Evolutionary conservation across 2,329 filamentous ascomycete genomes (phyloP).

Genomic region (Aspergillus eucalypticola): DNA sequence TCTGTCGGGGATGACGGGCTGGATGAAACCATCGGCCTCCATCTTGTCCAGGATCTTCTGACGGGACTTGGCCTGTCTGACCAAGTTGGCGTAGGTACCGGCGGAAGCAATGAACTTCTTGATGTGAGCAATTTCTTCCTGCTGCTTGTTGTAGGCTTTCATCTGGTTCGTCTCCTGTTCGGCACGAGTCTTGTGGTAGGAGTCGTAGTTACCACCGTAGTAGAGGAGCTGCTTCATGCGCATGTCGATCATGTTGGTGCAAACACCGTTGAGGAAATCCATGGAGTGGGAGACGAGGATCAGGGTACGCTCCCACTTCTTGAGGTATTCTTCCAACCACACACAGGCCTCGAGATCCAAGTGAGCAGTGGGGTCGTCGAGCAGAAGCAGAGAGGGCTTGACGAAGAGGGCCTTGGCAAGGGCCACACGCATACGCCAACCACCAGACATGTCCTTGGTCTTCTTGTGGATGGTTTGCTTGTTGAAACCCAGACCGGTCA

Average conservation of each 20-base stretch:
- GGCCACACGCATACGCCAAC: slow-evolving; percentile 99
- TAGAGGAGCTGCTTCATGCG: slow-evolving; percentile 83
- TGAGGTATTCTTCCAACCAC: slow-evolving; percentile 99
- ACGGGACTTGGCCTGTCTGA: slow-evolving; percentile 96
- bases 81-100: slow-evolving; percentile 99
- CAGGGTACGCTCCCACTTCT: slow-evolving; percentile 98
- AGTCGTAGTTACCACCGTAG: slow-evolving; percentile 99
- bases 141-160: slow-evolving; percentile 99
- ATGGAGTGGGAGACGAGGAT: slow-evolving; percentile 96
- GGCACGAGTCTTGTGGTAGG: slow-evolving; percentile 87
- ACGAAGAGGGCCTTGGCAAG: slow-evolving; percentile 97
- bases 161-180: slow-evolving; percentile 98
- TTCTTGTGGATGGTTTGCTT: slow-evolving; percentile 97
- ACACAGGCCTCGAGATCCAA: slow-evolving; percentile 99
- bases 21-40: slow-evolving; percentile 98
- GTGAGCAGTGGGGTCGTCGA: slow-evolving; percentile 98
- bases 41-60: slow-evolving; percentile 99
- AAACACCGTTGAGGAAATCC: slow-evolving; percentile 99
- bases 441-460: slow-evolving; percentile 99
- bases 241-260: slow-evolving; percentile 99
- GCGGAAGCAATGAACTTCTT: slow-evolving; percentile 99
- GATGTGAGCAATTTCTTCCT: slow-evolving; percentile 98
- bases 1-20: slow-evolving; percentile 79
- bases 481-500: slow-evolving; percentile 99
- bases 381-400: slow-evolving; percentile 90